Evolutionary conservation across 2,329 filamentous ascomycete genomes (phyloP), one percentile per base, ranked within the genome.

Genomic region (Phaeomoniella chlamydospora): DNA sequence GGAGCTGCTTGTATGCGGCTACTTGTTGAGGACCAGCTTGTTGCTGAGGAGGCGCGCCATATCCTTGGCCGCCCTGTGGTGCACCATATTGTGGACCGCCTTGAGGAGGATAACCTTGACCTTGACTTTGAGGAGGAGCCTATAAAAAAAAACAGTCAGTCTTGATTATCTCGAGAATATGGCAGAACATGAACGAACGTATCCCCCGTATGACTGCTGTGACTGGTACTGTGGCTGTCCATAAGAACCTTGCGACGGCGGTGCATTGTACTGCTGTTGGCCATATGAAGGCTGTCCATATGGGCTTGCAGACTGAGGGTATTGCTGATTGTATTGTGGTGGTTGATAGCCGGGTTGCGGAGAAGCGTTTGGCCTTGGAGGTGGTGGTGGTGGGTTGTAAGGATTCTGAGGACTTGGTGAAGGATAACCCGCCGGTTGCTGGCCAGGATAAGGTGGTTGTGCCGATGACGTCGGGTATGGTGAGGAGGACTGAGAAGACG

Each of bases 1-100:
- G 54, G 10, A 71, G 54, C 43, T 71, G 65, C 52, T 72, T 70
- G 56, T 75, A 77, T 9, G 61, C 66, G 18, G 55, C 58, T 18
- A 70, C 51, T 38, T 74, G 64, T 35, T 65, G 62, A n/a, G 65
- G 62, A 12, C 57, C 61, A 9, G 57, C 59, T 39, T 57, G 63
- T 16, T 52, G 54, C 31, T 54, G 52, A 19, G 49, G 49, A 16
- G 48, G 42, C 5, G 38, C 45, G 16, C 37, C 42, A 35, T 43
- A 45, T 3, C 37, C 34, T 32, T 41, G 41, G 29, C 43, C 42
- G 18, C 22, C 49, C 15, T 52, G 57, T 31, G 53, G 48, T 31
- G 37, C 45, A 18, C 45, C 47, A 31, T 47, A 44, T n/a, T 57
- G 59, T 12, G 49, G 53, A n/a, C n/a, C n/a, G 29, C 52, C 51